Base-by-base conservation (phyloP, 441 rosid species). In the Pelargonium citronellum region DNA sequence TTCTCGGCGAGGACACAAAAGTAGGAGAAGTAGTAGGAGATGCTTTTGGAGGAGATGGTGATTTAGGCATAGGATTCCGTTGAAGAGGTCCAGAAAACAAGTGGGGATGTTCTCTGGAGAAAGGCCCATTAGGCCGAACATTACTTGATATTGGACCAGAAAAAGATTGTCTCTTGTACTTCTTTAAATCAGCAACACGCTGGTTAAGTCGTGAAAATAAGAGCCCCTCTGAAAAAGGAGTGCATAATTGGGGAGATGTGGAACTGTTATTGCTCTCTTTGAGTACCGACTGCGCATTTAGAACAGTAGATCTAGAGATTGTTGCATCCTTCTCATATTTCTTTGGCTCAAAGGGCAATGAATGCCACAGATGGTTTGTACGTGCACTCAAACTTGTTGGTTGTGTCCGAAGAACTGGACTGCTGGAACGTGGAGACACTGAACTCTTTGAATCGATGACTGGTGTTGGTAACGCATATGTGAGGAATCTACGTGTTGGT, bases 31-130 rank as follows among this genome's bases (percentile, higher is more conserved):
- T 74, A 24, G 75, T 80, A 53, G 84, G 77, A 41, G 94, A 84
- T 16, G 79, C 73, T 76, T 85, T 88, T 27, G 83, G 82, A 76
- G 88, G 67, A 47, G 77, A 67, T 67, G 79, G 77, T 19, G 71
- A 77, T 75, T 83, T 86, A 51, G 81, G 72, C 12, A 79, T 75
- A 62, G 89, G 83, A 71, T 72, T 85, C 77, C 83, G 80, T 64
- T 83, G 73, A 75, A 90, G 78, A 55, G 97, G 89, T 67, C 96
- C 96, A 27, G 99, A 91, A 70, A 79, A 83, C 77, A 86, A 67
- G 66, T 67, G 84, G 19, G 80, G 79, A 77, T 81, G 79, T 43
- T 88, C 84, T 63, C 62, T 66, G 64, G 78, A 15, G 17, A 74
- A 74, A 64, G 84, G 69, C 68, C 75, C 82, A 78, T 75, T 83